Evolutionary conservation across 441 rosid species (phyloP), one percentile per base, ranked within the genome.

Genomic region (Gossypium trilobum): DNA sequence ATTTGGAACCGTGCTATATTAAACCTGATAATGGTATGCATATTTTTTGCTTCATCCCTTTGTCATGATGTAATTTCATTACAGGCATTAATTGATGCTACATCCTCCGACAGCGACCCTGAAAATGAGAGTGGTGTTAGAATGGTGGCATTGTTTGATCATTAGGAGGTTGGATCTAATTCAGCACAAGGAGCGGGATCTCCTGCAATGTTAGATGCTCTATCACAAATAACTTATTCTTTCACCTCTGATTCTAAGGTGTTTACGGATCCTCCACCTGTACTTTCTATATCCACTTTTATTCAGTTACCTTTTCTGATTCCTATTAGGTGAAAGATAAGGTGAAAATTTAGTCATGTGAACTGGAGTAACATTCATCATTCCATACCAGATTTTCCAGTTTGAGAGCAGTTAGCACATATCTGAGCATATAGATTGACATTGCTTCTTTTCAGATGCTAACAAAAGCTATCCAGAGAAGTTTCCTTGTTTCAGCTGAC

Each of bases 401-500:
- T 36, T 19, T 63, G 51, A 63, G 6, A 10, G 51, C 29, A 39
- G 9, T 20, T 63, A 10, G 68, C 51, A n/a, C 39, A 33, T 33
- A 50, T 50, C 42, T 36, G 42, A 36, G 10, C 42, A 6, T 36
- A 36, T 36, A 36, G 10, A 36, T 36, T 36, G 42, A 16, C 62
- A 25, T 75, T 74, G 14, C 51, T 74, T 51, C 57, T 58, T 75
- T 69, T n/a, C 90, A 93, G 99, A 78, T 89, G 79, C 85, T 88
- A 78, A 84, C 83, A 79, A 95, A 91, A 83, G 95, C 97, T 4
- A 85, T 88, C 64, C 98, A 91, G 76, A 90, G 68, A 85, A 95
- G 98, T 80, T 87, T 87, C 82, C 84, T 93, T 48, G 98, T 95
- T 16, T 91, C 98, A 17, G 96, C 99, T 66, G 98, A 95, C 81